phyloP scores from a whole-genome alignment of 306 rosid species.

The Medicago arabica region DNA sequence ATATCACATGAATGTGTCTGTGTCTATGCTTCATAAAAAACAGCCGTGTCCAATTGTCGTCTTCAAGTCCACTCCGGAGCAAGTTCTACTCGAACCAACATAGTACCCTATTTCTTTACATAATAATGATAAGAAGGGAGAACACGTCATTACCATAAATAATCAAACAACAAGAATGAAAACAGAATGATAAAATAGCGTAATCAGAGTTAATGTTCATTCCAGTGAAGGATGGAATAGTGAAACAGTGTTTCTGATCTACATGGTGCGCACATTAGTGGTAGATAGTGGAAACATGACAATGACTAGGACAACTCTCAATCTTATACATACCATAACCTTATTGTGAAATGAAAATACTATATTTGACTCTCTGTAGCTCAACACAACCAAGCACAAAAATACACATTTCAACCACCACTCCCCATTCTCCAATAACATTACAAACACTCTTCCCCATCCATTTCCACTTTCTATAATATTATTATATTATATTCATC shows the following conservation, averaged over 20 bases:
- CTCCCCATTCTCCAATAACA: conserved; percentile 40
- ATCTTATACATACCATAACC: not conserved
- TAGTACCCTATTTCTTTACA: no score
- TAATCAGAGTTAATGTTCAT: not conserved
- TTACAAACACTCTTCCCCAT: conserved; percentile 21
- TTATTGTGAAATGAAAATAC: conserved; percentile 38
- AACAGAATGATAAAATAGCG: not conserved
- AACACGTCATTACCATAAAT: not conserved
- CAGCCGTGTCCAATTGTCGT: no score
- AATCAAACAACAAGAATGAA: not conserved
- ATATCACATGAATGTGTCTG: no score
- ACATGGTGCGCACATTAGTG: conserved; percentile 73
- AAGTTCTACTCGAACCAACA: no score
- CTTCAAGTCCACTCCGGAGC: no score
- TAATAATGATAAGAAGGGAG: not conserved
- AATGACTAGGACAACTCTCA: conserved; percentile 39
- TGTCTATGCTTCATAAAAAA: no score
- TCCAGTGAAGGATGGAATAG: conserved; percentile 27
- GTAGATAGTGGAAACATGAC: conserved; percentile 74
- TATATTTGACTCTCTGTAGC: conserved; percentile 60
- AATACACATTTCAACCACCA: conserved; percentile 27
- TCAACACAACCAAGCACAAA: conserved; percentile 39
- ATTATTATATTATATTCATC: not conserved
- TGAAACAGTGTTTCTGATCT: conserved; percentile 33
- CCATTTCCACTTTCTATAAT: not conserved